A percentile compares a stretch with the other conserved stretches of the same genome.
Evolutionary conservation across 2,329 filamentous ascomycete species (phyloP).

Genomic region (Elsinoe ampelina): DNA sequence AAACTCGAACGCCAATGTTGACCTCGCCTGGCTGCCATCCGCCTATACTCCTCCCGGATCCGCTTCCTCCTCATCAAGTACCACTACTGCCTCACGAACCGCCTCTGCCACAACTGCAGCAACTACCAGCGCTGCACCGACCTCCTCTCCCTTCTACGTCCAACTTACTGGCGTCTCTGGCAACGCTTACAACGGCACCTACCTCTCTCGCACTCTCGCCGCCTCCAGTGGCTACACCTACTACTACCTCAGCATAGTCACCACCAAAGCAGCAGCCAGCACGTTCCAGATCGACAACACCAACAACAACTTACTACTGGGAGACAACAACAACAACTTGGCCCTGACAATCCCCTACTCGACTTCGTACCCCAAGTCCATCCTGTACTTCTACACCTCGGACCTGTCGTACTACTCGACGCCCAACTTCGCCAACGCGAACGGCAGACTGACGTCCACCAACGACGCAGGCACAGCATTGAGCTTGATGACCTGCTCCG

Average conservation of each 20-base stretch:
- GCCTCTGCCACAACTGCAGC: neutral
- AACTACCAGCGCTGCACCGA: constrained; percentile 13
- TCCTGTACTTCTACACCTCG: constrained; percentile 6
- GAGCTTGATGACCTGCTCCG: constrained; percentile 9
- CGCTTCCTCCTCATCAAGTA: neutral
- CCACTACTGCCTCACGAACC: constrained; percentile 8
- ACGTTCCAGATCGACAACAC: constrained; percentile 12
- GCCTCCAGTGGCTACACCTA: neutral
- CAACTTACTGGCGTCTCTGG: constrained; percentile 6
- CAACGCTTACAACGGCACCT: constrained; percentile 8
- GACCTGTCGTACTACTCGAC: constrained; percentile 9
- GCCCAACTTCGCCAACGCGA: constrained; percentile 1
- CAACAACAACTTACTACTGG: constrained; percentile 1
- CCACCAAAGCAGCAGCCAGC: neutral
- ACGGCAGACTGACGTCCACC: neutral
- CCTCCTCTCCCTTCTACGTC: constrained; percentile 11
- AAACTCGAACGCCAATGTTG: constrained; percentile 13
- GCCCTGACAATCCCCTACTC: neutral
- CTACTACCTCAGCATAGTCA: constrained; percentile 6
- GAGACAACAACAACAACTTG: neutral
- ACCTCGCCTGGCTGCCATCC: constrained; percentile 15
- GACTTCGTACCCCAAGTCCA: neutral
- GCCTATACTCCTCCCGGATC: constrained; percentile 14
- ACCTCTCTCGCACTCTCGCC: neutral
- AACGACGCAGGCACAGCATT: neutral